Conservation (phyloP, 1,139 yeast genomes). For the Pichia cactophila region DNA sequence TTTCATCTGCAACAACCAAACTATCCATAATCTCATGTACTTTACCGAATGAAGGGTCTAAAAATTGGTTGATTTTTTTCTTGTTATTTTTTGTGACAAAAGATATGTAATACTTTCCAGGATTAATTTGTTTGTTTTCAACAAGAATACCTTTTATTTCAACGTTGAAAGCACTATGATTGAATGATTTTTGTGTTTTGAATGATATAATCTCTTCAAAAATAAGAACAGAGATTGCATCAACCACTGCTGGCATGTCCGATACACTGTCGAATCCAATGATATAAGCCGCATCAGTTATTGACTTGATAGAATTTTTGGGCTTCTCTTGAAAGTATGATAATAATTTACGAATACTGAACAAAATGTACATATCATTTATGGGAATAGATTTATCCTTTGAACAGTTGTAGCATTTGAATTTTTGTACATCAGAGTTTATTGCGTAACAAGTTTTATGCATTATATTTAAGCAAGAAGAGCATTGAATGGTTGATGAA, state of each 20-base stretch:
- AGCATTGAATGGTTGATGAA: conserved; percentile 14
- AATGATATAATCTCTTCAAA: conserved; percentile 14
- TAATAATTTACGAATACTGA: conserved; percentile 18
- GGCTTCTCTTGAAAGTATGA: conserved; percentile 6
- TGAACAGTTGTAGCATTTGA: conserved; percentile 12
- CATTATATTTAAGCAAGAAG: conserved; percentile 10
- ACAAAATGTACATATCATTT: conserved; percentile 13
- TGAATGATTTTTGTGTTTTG: conserved; percentile 9
- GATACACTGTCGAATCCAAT: conserved; percentile 5
- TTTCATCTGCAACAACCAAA: background rate
- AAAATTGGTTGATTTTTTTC: conserved; percentile 6
- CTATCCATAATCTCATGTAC: conserved; percentile 3
- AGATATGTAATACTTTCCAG: conserved; percentile 15
- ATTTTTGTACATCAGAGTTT: background rate
- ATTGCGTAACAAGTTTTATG: conserved; percentile 18
- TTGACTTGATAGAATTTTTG: conserved; percentile 1
- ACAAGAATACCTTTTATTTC: conserved; percentile 13
- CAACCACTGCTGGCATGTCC: conserved; percentile 6
- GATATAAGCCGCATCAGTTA: background rate
- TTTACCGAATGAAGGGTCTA: conserved; percentile 10
- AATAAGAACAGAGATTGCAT: conserved; percentile 17
- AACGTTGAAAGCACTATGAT: conserved; percentile 12
- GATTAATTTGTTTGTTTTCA: conserved; percentile 11
- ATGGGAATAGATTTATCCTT: background rate
- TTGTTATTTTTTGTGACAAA: conserved; percentile 4